Conservation (phyloP, 2,329 filamentous ascomycete species). For the Aspergillus jensenii region DNA sequence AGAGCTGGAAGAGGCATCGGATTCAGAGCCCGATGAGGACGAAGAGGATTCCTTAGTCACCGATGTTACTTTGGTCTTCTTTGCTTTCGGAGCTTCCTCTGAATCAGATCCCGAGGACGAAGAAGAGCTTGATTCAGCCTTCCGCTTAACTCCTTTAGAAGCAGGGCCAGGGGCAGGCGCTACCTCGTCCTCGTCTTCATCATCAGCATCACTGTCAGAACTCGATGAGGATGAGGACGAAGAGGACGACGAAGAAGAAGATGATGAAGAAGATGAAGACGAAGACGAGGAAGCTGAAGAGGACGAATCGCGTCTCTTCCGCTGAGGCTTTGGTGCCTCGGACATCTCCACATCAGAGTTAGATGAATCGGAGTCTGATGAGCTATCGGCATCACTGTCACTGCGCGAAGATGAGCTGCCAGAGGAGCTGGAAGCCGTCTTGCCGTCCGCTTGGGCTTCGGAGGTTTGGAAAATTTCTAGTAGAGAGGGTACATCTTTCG, state of each 20-base stretch:
- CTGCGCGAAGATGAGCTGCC: constrained; percentile 12
- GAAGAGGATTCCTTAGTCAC: constrained; percentile 25
- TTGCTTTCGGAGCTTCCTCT: constrained; percentile 49
- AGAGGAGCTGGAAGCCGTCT: constrained; percentile 10
- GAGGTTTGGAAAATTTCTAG: constrained; percentile 40
- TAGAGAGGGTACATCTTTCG: constrained; percentile 37
- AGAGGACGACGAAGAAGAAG: constrained; percentile 33
- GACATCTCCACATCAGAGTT: constrained; percentile 46
- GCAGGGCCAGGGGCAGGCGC: constrained; percentile 33
- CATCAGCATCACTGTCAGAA: constrained; percentile 52
- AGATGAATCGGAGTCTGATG: constrained; percentile 34
- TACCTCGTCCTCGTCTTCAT: constrained; percentile 55
- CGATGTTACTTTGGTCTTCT: constrained; percentile 51
- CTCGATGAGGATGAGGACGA: constrained; percentile 34
- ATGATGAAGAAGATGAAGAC: constrained; percentile 34
- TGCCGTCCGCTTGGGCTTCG: constrained; percentile 19
- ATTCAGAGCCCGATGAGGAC: constrained; percentile 27
- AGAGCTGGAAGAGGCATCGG: constrained; percentile 22
- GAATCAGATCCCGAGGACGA: constrained; percentile 36
- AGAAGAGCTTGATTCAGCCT: constrained; percentile 50
- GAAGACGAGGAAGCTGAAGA: constrained; percentile 39
- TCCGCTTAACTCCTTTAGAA: constrained; percentile 56
- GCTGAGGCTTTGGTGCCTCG: constrained; percentile 35
- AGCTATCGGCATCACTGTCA: constrained; percentile 25
- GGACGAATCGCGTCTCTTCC: constrained; percentile 31